Percentiles rank a stretch among this genome's conserved stretches.
Conservation (phyloP, 108 stramenopile genomes). For the Cylindrotheca fusiformis region DNA sequence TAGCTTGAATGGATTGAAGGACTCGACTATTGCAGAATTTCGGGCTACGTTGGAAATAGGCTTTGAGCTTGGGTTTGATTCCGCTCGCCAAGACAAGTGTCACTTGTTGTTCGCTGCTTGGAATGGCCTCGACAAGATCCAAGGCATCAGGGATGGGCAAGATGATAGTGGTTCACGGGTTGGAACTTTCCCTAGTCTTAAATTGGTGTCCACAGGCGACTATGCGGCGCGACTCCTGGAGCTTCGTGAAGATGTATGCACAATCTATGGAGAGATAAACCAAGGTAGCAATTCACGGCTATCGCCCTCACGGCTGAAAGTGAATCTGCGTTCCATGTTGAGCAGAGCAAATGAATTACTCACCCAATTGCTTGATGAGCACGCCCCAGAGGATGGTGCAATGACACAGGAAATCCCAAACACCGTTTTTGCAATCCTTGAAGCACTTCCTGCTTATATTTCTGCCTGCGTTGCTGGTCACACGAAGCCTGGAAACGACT, state of each 20-base stretch:
- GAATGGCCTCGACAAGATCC: slow-evolving; percentile 59
- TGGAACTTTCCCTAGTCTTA: slow-evolving; percentile 8
- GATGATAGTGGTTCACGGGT: not conserved
- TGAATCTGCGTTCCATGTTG: slow-evolving; percentile 15
- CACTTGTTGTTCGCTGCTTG: slow-evolving; percentile 72
- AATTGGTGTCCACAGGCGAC: not conserved
- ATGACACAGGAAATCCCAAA: slow-evolving; percentile 6
- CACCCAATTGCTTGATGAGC: slow-evolving; percentile 11
- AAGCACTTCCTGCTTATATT: slow-evolving; percentile 50
- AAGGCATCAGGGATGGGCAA: not conserved
- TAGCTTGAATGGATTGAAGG: not conserved
- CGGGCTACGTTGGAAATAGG: slow-evolving; percentile 11
- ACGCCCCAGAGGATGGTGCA: slow-evolving; percentile 11
- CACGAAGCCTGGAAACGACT: slow-evolving; percentile 49
- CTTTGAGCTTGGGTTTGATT: slow-evolving; percentile 49
- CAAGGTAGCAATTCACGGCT: not conserved
- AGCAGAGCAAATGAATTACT: slow-evolving; percentile 16
- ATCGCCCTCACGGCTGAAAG: slow-evolving; percentile 1
- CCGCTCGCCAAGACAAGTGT: slow-evolving; percentile 48
- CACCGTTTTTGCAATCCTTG: slow-evolving; percentile 38
- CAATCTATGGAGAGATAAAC: slow-evolving; percentile 6
- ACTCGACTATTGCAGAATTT: slow-evolving; percentile 11
- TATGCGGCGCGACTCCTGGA: slow-evolving; percentile 16
- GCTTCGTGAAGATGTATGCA: slow-evolving; percentile 45
- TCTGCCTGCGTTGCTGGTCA: slow-evolving; percentile 53